Evolutionary conservation across 2,329 filamentous ascomycete species (phyloP), one percentile per base, ranked within the genome.

Genomic region (Aspergillus intermedius): DNA sequence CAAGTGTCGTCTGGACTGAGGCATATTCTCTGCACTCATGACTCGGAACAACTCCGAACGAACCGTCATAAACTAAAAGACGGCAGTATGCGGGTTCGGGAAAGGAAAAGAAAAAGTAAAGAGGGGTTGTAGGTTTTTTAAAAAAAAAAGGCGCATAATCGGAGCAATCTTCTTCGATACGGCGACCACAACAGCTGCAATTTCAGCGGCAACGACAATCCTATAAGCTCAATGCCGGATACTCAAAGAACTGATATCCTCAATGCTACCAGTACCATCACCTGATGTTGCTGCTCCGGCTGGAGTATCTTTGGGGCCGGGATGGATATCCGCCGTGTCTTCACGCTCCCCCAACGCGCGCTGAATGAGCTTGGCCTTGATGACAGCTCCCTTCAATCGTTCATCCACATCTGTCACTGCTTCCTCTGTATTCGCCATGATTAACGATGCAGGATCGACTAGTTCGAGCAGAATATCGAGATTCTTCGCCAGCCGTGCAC

Each of bases 321-420:
- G 54, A 46, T 60, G 55, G 49, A 60, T 57, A 46, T 61, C 55
- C 9, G 56, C 47, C 5, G 51, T 47, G 32, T 66, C 65, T 45
- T 69, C 65, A 21, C 65, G 57, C 57, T 79, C 77, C 6, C 79
- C 78, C 22, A 80, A 61, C 8, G 88, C 82, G 51, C 84, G 84
- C 67, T 93, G 86, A 41, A 97, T 83, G 42, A 98, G 79, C 69
- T 91, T 95, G 1, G 81, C 80, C 66, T 95, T 96, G 3, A 86
- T 86, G 57, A 83, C 80, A 3, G 90, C 91, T 54, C 88, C 81
- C 70, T 91, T 93, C 35, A 95, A 64, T 10, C 91, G 78, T 65
- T 96, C 88, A 61, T 98, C 93, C 61, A 95, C 91, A 60, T 96
- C 91, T 45, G 86, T 86, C 19, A 98, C 90, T 0, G 86, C 84